These are phyloP conservation scores for Aspergillus fructus DNA, from an alignment of 2,329 filamentous ascomycete species.

Conservation along the genomic window DNA sequence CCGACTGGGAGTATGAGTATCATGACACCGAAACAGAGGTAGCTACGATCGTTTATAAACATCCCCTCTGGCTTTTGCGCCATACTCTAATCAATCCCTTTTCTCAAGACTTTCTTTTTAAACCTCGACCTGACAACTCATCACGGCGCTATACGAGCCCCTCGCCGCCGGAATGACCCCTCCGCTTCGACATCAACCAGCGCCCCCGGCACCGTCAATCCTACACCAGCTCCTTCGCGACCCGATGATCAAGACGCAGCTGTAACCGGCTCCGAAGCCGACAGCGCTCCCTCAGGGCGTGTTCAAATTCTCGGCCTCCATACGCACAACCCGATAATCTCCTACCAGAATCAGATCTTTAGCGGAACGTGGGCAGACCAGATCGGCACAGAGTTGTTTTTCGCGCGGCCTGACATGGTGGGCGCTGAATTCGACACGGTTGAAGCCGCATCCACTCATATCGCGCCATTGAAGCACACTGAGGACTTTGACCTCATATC, in stretches of 20 bases:
- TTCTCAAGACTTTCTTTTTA: constrained; percentile 56
- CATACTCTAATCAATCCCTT: background rate
- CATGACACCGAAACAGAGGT: constrained; percentile 54
- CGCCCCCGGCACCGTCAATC: constrained; percentile 2
- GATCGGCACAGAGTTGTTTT: constrained; percentile 79
- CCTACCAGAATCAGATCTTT: constrained; percentile 76
- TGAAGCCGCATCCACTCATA: constrained; percentile 42
- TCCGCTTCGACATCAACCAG: constrained; percentile 11
- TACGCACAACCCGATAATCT: constrained; percentile 71
- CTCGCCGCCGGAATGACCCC: constrained; percentile 28
- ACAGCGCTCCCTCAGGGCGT: constrained; percentile 30
- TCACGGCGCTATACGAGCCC: constrained; percentile 38
- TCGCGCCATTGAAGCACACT: constrained; percentile 43
- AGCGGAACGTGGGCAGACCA: constrained; percentile 78
- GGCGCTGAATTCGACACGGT: constrained; percentile 24
- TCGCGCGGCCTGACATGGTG: constrained; percentile 50
- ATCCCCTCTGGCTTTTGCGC: background rate
- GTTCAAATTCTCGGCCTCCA: constrained; percentile 86
- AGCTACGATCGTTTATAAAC: constrained; percentile 2
- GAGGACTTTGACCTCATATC: constrained; percentile 68
- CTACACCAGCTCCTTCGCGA: constrained; percentile 11
- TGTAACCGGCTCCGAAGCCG: constrained; percentile 38
- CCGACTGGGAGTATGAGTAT: constrained; percentile 64
- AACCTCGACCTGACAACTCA: constrained; percentile 57
- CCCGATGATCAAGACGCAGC: constrained; percentile 35